These are phyloP conservation scores for Pythium myriotylum DNA, from an alignment of 352 stramenopile species.

Conservation along the genomic window DNA sequence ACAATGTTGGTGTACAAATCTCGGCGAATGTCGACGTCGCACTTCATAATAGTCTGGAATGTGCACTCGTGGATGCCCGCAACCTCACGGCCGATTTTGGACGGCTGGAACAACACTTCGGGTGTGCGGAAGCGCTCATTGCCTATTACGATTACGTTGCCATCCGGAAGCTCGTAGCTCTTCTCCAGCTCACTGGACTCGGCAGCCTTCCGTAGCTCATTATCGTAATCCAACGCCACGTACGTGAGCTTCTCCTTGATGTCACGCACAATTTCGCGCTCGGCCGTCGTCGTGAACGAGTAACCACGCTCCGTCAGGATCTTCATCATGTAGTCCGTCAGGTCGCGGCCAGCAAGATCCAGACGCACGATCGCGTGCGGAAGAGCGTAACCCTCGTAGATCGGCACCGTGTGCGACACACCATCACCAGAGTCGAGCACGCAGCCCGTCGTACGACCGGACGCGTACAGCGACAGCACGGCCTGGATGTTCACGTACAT, in stretches of 20 bases:
- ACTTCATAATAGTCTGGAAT: too few species aligned
- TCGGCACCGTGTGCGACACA: constrained; percentile 88
- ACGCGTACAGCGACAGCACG: constrained; percentile 95
- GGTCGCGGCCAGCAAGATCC: constrained; percentile 92
- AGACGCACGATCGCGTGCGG: constrained; percentile 94
- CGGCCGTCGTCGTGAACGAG: constrained; percentile 93
- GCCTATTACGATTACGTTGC: too few species aligned
- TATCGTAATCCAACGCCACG: too few species aligned
- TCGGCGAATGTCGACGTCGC: too few species aligned
- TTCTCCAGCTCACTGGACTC: too few species aligned
- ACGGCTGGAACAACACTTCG: too few species aligned
- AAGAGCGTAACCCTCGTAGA: constrained; percentile 97
- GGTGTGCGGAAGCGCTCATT: too few species aligned
- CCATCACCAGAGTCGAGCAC: constrained; percentile 73
- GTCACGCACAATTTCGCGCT: constrained; percentile 91
- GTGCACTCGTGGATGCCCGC: too few species aligned
- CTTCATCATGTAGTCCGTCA: constrained; percentile 97
- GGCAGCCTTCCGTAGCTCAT: too few species aligned
- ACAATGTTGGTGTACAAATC: too few species aligned
- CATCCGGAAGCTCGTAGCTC: too few species aligned
- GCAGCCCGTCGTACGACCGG: constrained; percentile 93
- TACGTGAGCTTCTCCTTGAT: constrained; percentile 96
- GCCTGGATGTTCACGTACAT: constrained; percentile 95
- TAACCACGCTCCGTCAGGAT: constrained; percentile 95
- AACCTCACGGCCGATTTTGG: too few species aligned